Evolutionary conservation across 345 rosid genomes (phyloP), one percentile per base, ranked within the genome.

Genomic region (Euphorbia pulcherrima): DNA sequence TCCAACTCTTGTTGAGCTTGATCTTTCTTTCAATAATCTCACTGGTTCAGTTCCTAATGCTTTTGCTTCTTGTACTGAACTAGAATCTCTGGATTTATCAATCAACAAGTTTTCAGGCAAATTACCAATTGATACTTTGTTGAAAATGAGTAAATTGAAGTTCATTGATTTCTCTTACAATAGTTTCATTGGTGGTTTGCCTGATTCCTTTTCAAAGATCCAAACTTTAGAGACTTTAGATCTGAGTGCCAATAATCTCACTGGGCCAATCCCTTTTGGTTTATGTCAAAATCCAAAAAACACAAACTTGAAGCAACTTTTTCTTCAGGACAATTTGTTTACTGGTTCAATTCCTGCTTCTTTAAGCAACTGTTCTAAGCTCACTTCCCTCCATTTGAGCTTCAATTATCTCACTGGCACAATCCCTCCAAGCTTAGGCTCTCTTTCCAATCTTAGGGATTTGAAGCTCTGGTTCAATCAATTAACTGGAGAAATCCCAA

Each of bases 401-500:
- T 89, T 91, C 76, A 94, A 94, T 57, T 75, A 62, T 83, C 82
- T 94, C 69, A 77, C 76, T 0, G 97, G 97, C 1, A 78, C 75
- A 0, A 91, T 94, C 16, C 99, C 99, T 6, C 62, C 93, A 2
- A 94, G 97, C 83, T 64, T 94, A 65, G 95, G 96, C 6, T 74
- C 84, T 35, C 79, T 94, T 10, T 62, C 73, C 14, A 83, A 83
- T 81, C 99, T 94, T 29, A 74, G 81, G 24, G 97, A 91, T 79
- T 81, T 94, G 83, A 89, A 87, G 62, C 84, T 91, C 8, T 85
- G 97, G 92, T 68, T 89, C 82, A 94, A 94, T 65, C 78, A 78
- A 72, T 92, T 94, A 52, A 72, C 83, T 23, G 99, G 99, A 35
- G 92, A 81, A 69, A 94, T 94, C 77, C 99, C 99, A 30, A 78